phyloP scores from a whole-genome alignment of 2,329 filamentous ascomycete genomes.

The Elsinoe fawcettii region DNA sequence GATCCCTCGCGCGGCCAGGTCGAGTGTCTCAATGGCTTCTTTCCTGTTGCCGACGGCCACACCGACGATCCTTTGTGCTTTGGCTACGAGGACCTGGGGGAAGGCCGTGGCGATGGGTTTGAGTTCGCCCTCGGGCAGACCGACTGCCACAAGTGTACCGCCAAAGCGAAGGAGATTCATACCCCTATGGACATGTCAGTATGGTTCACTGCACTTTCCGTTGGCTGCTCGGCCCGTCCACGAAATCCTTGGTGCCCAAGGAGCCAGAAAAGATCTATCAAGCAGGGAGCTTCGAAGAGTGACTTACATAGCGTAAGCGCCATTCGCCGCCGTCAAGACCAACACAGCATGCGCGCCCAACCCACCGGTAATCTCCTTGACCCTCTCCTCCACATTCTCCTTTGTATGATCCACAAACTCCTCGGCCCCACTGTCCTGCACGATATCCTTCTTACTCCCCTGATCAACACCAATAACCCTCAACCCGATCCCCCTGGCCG shows the following conservation, averaged over 20 bases:
- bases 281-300: neutral
- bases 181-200: slow-evolving; percentile 19
- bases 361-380: slow-evolving; percentile 50
- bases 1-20: slow-evolving; percentile 38
- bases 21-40: slow-evolving; percentile 43
- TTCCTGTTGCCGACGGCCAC: slow-evolving; percentile 40
- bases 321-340: slow-evolving; percentile 45
- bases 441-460: slow-evolving; percentile 55
- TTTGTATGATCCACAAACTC: slow-evolving; percentile 57
- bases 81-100: slow-evolving; percentile 36
- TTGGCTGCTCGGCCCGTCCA: neutral
- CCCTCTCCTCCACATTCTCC: slow-evolving; percentile 44
- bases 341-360: slow-evolving; percentile 55
- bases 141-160: slow-evolving; percentile 40
- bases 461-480: slow-evolving; percentile 60
- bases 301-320: slow-evolving; percentile 35
- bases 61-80: slow-evolving; percentile 38
- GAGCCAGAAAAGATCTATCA: no score
- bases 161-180: slow-evolving; percentile 38
- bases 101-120: slow-evolving; percentile 36
- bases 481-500: slow-evolving; percentile 52
- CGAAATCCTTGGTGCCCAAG: no score
- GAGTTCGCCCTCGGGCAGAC: slow-evolving; percentile 42
- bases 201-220: neutral
- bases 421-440: slow-evolving; percentile 55